Evolutionary conservation across 2,329 filamentous ascomycete genomes (phyloP).

Genomic region (Arthrocladium fulminans): DNA sequence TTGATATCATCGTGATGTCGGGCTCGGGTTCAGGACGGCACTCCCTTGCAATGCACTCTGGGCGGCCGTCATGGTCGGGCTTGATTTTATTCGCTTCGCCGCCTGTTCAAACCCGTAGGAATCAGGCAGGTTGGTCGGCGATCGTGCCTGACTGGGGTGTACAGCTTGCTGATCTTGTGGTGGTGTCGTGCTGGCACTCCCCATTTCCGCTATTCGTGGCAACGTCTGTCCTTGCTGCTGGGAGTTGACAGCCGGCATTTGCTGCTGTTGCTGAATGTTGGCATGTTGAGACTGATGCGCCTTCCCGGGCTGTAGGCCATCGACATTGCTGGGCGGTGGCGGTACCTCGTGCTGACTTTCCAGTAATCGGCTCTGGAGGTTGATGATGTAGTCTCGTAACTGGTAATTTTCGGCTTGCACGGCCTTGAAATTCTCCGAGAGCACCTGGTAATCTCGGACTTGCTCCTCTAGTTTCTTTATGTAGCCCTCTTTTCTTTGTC

Average conservation of each 20-base stretch:
- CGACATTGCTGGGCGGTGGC: conserved; percentile 24
- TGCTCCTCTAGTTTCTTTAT: conserved; percentile 97
- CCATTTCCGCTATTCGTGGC: conserved; percentile 9
- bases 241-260: conserved; percentile 3
- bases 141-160: background rate
- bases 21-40: conserved; percentile 5
- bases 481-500: conserved; percentile 94
- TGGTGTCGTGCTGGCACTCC: conserved; percentile 1
- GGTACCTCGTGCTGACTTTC: conserved; percentile 78
- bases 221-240: conserved; percentile 14
- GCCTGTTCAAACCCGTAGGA: conserved; percentile 4
- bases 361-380: conserved; percentile 75
- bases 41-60: conserved; percentile 6
- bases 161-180: background rate
- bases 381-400: conserved; percentile 84
- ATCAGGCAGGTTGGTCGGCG: background rate
- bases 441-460: conserved; percentile 66
- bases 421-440: conserved; percentile 70
- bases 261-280: background rate
- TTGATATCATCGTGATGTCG: background rate
- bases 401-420: conserved; percentile 83
- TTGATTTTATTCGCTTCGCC: conserved; percentile 6
- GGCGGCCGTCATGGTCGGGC: conserved; percentile 4
- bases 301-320: conserved; percentile 22
- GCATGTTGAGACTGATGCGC: conserved; percentile 14